Conservation (phyloP, 768 basidiomycete genomes). For the Antrodiella citrinella region DNA sequence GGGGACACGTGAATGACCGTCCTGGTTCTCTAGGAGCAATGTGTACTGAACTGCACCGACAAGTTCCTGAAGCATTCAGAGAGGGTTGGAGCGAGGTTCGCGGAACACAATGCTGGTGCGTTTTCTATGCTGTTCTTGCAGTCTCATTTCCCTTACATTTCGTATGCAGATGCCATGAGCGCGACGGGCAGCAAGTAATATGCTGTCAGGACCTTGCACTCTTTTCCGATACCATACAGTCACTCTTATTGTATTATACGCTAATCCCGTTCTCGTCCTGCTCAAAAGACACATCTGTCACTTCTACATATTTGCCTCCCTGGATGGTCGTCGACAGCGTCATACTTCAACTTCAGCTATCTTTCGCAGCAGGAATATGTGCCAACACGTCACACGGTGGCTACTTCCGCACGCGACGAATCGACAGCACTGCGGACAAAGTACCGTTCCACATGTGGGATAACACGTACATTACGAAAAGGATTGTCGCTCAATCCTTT, state of each 20-base stretch:
- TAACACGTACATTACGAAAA: too few species aligned
- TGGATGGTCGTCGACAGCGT: too few species aligned
- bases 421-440: too few species aligned
- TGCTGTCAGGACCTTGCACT: constrained; percentile 5
- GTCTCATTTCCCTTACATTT: not conserved
- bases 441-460: too few species aligned
- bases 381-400: too few species aligned
- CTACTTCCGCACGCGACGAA: too few species aligned
- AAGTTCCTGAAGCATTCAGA: constrained; percentile 98
- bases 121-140: constrained; percentile 8
- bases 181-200: constrained; percentile 2
- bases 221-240: not conserved
- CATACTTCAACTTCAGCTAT: too few species aligned
- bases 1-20: constrained; percentile 1
- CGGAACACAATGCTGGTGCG: constrained; percentile 87
- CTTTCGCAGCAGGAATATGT: too few species aligned
- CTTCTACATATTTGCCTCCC: too few species aligned
- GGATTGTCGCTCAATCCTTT: too few species aligned
- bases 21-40: constrained; percentile 58
- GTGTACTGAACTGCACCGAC: constrained; percentile 90
- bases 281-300: too few species aligned
- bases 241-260: not conserved
- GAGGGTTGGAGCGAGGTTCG: constrained; percentile 85
- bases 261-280: too few species aligned
- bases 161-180: not conserved